Evolutionary conservation across 805 yeast species (phyloP).

Genomic region (Kuraishia capsulata): DNA sequence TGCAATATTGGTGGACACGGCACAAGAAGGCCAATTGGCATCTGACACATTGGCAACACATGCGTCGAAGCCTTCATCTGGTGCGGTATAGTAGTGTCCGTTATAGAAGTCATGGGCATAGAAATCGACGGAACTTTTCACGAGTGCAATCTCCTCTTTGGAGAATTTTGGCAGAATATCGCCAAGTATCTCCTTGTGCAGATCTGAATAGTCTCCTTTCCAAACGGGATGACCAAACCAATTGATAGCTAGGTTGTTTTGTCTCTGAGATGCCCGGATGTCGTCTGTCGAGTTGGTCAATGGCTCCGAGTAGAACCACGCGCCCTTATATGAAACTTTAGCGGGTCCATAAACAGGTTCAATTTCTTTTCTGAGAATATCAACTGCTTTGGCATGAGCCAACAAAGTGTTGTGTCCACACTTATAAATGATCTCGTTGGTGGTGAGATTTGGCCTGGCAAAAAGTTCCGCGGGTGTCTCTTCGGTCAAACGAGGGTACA

Average conservation of each 20-base stretch:
- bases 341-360: constrained; percentile 18
- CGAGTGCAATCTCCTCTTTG: constrained; percentile 14
- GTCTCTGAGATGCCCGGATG: constrained; percentile 18
- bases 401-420: constrained; percentile 7
- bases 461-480: constrained; percentile 14
- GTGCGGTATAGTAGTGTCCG: constrained; percentile 10
- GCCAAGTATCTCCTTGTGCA: constrained; percentile 13
- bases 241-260: constrained; percentile 16
- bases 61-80: constrained; percentile 15
- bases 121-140: constrained; percentile 19
- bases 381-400: constrained; percentile 17
- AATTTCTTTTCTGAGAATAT: constrained; percentile 14
- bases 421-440: neutral
- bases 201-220: constrained; percentile 21
- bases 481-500: constrained; percentile 9
- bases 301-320: constrained; percentile 20
- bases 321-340: constrained; percentile 18
- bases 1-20: constrained; percentile 8
- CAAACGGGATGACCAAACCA: constrained; percentile 22
- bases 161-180: constrained; percentile 14
- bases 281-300: constrained; percentile 12
- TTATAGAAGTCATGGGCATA: constrained; percentile 25
- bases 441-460: constrained; percentile 14
- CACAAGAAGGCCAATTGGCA: constrained; percentile 19
- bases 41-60: constrained; percentile 15